Base-by-base conservation (phyloP, 1,139 yeast species). In the Sugiyamaella xylanicola region DNA sequence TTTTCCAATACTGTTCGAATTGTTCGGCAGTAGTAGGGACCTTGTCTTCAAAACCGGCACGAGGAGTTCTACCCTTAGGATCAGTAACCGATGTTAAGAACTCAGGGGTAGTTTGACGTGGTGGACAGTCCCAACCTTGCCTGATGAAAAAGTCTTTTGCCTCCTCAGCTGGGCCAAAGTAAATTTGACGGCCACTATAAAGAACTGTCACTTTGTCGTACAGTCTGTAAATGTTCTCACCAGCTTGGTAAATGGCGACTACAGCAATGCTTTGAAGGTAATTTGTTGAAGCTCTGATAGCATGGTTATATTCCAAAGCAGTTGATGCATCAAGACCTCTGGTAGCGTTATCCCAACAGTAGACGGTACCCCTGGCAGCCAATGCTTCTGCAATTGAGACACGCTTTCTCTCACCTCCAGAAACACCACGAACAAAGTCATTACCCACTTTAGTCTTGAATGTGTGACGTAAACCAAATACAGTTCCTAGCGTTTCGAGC, bases 341-440 rank as follows among this genome's bases (percentile, higher is more conserved):
- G n/a, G 90, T 85, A n/a, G 89, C 85, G 65, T 85, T 85, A 74
- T 85, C 91, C 87, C 87, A 85, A 67, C 85, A 81, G 64, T 83
- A 83, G 48, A 85, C 71, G 16, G 81, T 74, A 20, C 83, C 86
- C 52, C 80, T 73, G 68, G 82, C 77, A 17, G 85, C 82, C 63
- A 81, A 72, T 5, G 86, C 86, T 55, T 84, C 88, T 27, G 83
- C 85, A 59, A 82, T 75, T 1, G 85, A 81, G 21, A 82, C 86
- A 69, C 86, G 77, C 71, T 82, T 82, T 61, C 86, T 72, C 68
- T 82, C 85, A 71, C 86, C 86, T 64, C 86, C 86, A 54, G 86
- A 81, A 27, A 82, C 84, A 70, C 86, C 86, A 63, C 85, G 77
- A 27, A 82, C 80, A 59, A 74, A 79, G 68, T 82, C 86, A 63